Evolutionary conservation across 202 grass and related monocot species (phyloP).

Genomic region (Musa balbisiana): DNA sequence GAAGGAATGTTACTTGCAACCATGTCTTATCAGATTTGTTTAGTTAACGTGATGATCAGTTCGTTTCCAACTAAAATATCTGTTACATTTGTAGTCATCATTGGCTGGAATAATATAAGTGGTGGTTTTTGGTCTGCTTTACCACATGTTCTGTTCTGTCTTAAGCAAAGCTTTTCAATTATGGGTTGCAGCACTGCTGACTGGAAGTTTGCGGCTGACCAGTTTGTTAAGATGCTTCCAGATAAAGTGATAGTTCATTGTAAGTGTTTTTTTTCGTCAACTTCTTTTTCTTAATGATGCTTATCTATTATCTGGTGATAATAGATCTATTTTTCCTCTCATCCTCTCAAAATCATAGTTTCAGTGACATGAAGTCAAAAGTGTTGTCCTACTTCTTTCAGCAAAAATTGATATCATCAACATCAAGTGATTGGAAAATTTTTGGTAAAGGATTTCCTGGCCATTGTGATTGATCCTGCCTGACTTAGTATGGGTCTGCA

Average conservation of each 20-base stretch:
- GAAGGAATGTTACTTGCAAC: not conserved
- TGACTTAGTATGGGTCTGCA: too few relatives aligned
- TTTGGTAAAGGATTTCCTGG: not conserved
- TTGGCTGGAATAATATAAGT: not conserved
- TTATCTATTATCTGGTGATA: not conserved
- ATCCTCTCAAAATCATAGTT: too few relatives aligned
- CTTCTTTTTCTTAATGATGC: not conserved
- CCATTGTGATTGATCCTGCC: not conserved
- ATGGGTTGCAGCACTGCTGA: slow-evolving; percentile 44
- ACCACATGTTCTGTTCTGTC: not conserved
- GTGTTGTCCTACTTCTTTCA: not conserved
- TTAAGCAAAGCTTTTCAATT: not conserved
- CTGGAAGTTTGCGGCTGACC: slow-evolving; percentile 89
- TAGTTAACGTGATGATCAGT: not conserved
- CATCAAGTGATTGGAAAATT: not conserved
- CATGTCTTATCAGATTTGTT: not conserved
- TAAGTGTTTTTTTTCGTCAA: slow-evolving; percentile 29
- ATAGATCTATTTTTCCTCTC: not conserved
- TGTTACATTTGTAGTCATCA: not conserved
- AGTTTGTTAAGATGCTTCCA: slow-evolving; percentile 54
- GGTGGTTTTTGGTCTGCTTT: not conserved
- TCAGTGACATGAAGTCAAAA: not conserved
- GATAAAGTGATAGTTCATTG: slow-evolving; percentile 93
- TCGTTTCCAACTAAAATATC: not conserved
- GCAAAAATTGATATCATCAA: not conserved